phyloP scores from a whole-genome alignment of 2,329 filamentous ascomycete genomes.

The Aspergillus sp. region DNA sequence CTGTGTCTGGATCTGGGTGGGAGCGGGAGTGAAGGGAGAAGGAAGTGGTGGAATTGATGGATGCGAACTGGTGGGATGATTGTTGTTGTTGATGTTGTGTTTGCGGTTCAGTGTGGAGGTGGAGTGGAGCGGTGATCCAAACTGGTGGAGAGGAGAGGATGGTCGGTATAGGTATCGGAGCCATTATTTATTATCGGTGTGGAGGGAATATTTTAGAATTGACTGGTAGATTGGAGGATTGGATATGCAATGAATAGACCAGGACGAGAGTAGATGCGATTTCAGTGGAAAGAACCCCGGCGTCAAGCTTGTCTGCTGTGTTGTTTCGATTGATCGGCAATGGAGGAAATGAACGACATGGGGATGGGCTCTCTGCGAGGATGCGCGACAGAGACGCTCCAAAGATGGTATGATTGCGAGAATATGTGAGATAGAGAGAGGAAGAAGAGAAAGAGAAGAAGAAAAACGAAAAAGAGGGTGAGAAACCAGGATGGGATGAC shows the following conservation, averaged over 20 bases:
- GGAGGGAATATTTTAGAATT: too few relatives aligned
- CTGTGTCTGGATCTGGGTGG: conserved; percentile 18
- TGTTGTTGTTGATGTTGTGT: conserved; percentile 2
- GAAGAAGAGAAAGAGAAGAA: background rate
- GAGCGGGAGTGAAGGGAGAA: conserved; percentile 17
- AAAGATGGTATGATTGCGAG: too few relatives aligned
- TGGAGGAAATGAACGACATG: too few relatives aligned
- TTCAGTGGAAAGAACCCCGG: too few relatives aligned
- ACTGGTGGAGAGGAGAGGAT: background rate
- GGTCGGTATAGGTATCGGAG: background rate
- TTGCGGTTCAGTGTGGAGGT: background rate
- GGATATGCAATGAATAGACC: too few relatives aligned
- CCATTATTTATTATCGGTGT: background rate
- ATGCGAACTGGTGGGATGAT: background rate
- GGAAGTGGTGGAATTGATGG: background rate
- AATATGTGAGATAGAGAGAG: background rate
- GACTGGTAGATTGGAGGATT: too few relatives aligned
- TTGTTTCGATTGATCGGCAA: too few relatives aligned
- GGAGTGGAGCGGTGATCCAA: background rate
- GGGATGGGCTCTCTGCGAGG: too few relatives aligned
- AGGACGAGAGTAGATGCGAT: too few relatives aligned
- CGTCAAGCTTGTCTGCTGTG: too few relatives aligned
- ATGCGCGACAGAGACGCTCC: too few relatives aligned
- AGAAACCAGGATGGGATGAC: background rate
- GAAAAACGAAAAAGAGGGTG: background rate